Evolutionary conservation across 495 filamentous ascomycete genomes (phyloP).

Genomic region (Pseudevernia furfuracea): DNA sequence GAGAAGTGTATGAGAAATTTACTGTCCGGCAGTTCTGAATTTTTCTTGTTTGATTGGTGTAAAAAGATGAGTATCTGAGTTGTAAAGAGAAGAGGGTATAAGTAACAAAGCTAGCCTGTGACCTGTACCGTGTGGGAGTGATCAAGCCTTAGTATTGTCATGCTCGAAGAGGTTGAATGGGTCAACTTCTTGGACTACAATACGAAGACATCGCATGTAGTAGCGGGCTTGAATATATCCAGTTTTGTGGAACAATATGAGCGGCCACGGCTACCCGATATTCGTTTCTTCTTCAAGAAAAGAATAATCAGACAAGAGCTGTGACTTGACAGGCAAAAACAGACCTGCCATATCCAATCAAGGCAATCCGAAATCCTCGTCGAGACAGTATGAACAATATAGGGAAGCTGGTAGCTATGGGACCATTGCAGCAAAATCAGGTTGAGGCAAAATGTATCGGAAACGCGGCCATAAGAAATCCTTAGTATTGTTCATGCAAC

Average conservation of each 20-base stretch:
- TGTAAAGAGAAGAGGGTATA: background rate
- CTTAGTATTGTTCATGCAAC: conserved; percentile 23
- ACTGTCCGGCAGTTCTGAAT: conserved; percentile 1
- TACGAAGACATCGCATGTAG: conserved; percentile 4
- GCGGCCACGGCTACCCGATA: background rate
- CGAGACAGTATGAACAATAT: background rate
- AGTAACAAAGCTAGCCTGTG: background rate
- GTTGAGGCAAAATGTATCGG: background rate
- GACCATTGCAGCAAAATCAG: background rate
- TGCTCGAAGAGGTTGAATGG: conserved; percentile 4
- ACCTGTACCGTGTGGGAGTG: background rate
- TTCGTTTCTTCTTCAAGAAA: background rate
- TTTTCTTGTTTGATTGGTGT: background rate
- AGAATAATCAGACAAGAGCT: background rate
- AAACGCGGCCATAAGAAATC: background rate
- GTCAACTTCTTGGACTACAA: conserved; percentile 9
- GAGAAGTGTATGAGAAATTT: background rate
- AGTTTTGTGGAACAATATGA: conserved; percentile 1
- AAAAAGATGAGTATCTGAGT: background rate
- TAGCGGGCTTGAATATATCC: background rate
- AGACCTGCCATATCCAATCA: background rate
- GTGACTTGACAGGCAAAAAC: background rate
- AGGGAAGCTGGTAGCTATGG: background rate
- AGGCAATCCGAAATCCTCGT: background rate
- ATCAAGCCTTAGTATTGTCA: conserved; percentile 15